Evolutionary conservation across 176 grass and related monocot genomes (phyloP), one percentile per base, ranked within the genome.

Genomic region (Lolium perenne): DNA sequence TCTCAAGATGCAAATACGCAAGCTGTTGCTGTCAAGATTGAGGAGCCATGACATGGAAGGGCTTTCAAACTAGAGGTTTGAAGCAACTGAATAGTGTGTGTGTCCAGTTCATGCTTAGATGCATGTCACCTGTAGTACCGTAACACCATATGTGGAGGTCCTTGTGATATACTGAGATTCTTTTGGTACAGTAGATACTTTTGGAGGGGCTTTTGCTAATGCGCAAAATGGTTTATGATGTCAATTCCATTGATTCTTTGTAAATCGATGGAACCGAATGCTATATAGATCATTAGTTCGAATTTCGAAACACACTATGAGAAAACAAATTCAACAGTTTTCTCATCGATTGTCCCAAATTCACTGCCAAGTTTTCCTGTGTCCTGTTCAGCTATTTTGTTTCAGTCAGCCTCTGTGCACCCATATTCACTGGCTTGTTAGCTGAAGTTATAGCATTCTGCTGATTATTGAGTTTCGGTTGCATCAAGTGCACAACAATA

Each of bases 1-100:
- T n/a, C 45, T 50, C 26, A 16, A 9, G 68, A 43, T 80, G 61
- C 48, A 62, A 48, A 76, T 71, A 43, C 0, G 3, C 62, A 88
- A 91, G 7, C 29, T 48, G 29, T 71, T 38, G 50, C 80, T 54
- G 21, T 76, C 16, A 91, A 87, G 87, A 75, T 87, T 76, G 90
- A 91, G 71, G 77, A 47, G 46, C 86, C 71, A 38, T 84, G 81
- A 51, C n/a, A 51, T 23, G 40, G 80, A 25, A 29, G 54, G 16
- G 2, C 76, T 80, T 35, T 68, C 49, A 70, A 74, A 38, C 51
- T 53, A 41, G 59, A 25, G 23, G 17, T 83, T 47, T 15, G 20
- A 75, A 62, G 11, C 48, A 91, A 59, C 25, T 53, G 59, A 70
- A 54, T 80, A 76, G 77, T 80, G 10, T 81, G 76, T 3, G 43